Base-by-base conservation (phyloP, 2,329 filamentous ascomycete genomes). In the Colletotrichum chlorophyti region DNA sequence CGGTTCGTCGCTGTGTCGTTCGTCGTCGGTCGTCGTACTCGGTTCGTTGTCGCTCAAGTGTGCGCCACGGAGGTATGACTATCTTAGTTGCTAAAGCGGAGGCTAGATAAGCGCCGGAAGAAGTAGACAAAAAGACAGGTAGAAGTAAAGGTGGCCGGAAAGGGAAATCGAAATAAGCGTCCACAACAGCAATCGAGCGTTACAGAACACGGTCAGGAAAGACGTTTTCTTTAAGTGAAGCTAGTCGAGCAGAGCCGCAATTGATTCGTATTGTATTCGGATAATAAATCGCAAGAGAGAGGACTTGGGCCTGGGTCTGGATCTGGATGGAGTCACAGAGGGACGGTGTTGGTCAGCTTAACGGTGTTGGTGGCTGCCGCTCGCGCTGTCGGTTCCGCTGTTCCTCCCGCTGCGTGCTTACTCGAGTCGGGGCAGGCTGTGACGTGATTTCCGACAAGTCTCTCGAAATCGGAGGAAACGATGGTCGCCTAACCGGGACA, bases 391-490 rank as follows among this genome's bases (percentile, higher is more conserved):
- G 23, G 24, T 31, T 10, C 15, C 26, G 41, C 11, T 43, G 40
- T 14, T 11, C 14, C 12, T 27, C 21, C 40, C 10, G 40, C 40
- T 43, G 15, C 40, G 11, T 38, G 11, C 31, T 48, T 26, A 26
- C 29, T 9, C 40, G 27, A 58, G 38, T 57, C 57, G 51, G 45
- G 48, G 37, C n/a, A 34, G 24, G 40, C 26, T 49, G 55, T 60
- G 57, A 60, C 57, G 57, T 60, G 57, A 40, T 60, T 57, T 55
- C 45, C 27, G 17, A 31, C 43, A 29, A 60, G 29, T 60, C 38
- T 60, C 31, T 60, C 51, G 57, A 60, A 50, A 60, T 55, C 51
- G 24, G 17, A n/a, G 14, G 31, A 19, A 9, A 38, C 29, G 34
- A 26, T 27, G 31, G 38, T 32, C 15, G 45, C 51, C 26, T 43